Conservation (phyloP, 805 yeast species). For the Saturnispora saitoi region DNA sequence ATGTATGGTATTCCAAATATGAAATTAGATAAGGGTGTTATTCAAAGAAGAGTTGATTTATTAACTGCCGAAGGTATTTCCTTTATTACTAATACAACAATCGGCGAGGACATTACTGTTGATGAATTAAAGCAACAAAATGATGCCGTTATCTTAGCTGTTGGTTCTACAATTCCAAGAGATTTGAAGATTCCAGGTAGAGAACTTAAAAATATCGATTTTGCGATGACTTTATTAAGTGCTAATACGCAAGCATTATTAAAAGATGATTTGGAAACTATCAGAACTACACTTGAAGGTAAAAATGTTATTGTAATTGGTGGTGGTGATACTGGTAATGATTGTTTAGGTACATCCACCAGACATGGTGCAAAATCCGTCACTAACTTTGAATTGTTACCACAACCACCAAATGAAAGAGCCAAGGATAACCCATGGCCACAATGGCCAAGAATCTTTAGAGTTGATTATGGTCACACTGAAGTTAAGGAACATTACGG, state of each 20-base stretch:
- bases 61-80: slow-evolving; percentile 84
- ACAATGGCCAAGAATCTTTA: slow-evolving; percentile 97
- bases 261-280: slow-evolving; percentile 69
- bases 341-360: slow-evolving; percentile 94
- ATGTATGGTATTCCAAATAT: slow-evolving; percentile 99
- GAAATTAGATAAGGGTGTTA: slow-evolving; percentile 91
- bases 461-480: slow-evolving; percentile 95
- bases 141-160: slow-evolving; percentile 86
- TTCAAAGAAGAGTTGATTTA: slow-evolving; percentile 86
- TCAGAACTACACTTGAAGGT: slow-evolving; percentile 63
- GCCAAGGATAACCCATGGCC: slow-evolving; percentile 99
- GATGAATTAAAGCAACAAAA: slow-evolving; percentile 53
- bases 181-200: slow-evolving; percentile 94
- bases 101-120: slow-evolving; percentile 76
- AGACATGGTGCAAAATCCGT: slow-evolving; percentile 97
- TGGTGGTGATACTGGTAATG: slow-evolving; percentile 99
- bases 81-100: slow-evolving; percentile 65
- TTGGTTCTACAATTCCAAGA: slow-evolving; percentile 95
- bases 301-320: slow-evolving; percentile 95
- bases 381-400: slow-evolving; percentile 86
- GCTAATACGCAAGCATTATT: slow-evolving; percentile 86
- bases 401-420: slow-evolving; percentile 80
- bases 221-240: slow-evolving; percentile 87
- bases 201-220: slow-evolving; percentile 79
- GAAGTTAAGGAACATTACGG: slow-evolving; percentile 95